Base-by-base conservation (phyloP, 306 rosid species). In the Cucumis melo region DNA sequence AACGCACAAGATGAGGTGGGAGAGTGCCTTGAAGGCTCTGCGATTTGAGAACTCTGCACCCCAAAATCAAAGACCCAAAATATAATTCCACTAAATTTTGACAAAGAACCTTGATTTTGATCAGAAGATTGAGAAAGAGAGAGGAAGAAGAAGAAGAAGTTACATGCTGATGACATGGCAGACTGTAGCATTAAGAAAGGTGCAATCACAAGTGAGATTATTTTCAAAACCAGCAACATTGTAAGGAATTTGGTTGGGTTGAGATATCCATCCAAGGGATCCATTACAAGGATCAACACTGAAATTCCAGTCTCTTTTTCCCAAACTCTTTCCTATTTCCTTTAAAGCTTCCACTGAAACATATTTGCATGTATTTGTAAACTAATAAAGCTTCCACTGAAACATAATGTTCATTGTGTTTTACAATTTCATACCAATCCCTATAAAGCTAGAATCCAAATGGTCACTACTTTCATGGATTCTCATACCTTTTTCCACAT, bases 1-100 rank as follows among this genome's bases (percentile, higher is more conserved):
- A 50, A 2, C 53, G 73, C 15, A 36, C 72, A 24, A 76, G 50
- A 42, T 77, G n/a, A 13, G 77, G 56, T 5, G 83, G 80, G 46
- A 81, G 83, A 14, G 50, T 56, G 51, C 80, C 83, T 13, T n/a
- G 57, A 24, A 81, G 83, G 55, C 32, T 36, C 62, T 81, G 80
- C 14, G 10, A 53, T 19, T 68, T 81, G 32, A 81, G 73, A 67
- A 3, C 4, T 67, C 83, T 81, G 74, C 21, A 27, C 8, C 62
- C n/a, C 75, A 44, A 41, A 11, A 42, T n/a, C 1, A 65, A 3
- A 65, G 24, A 39, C 44, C 71, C 44, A 57, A 17, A 15, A 65
- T 65, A 38, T 38, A 65, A 29, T 64, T 64, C 36, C 32, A 58
- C 63, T 23, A 58, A 58, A 21, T 23, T 21, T 58, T 2, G 29